Percentiles rank a stretch among this genome's conserved stretches.
These are phyloP conservation scores for Podochytrium sp. DNA, from an alignment of 192 early-diverging fungal genomes.

Conservation along the genomic window DNA sequence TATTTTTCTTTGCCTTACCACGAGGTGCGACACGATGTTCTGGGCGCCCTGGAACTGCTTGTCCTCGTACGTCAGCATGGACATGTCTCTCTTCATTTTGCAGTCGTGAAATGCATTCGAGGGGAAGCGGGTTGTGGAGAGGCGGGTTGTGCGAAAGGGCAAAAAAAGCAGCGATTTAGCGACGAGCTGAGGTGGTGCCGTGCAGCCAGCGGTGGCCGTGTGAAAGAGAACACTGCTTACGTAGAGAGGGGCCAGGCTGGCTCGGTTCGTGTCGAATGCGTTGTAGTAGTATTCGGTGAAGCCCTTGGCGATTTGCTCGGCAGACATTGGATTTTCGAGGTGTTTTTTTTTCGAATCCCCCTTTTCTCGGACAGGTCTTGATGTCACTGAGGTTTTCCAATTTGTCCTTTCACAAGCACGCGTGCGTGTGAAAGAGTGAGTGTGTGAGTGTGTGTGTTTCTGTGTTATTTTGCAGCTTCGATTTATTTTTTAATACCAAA, in stretches of 20 bases:
- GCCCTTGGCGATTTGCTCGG: slow-evolving; percentile 58
- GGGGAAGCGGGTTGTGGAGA: not conserved
- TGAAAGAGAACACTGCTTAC: slow-evolving; percentile 54
- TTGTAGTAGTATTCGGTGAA: slow-evolving; percentile 89
- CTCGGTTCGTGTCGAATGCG: slow-evolving; percentile 79
- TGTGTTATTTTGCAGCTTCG: too few species aligned
- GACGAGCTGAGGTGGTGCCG: too few species aligned
- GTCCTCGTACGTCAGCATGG: slow-evolving; percentile 90
- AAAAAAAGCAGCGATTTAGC: not conserved
- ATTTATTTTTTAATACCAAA: too few species aligned
- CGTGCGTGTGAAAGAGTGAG: too few species aligned
- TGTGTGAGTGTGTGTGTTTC: too few species aligned
- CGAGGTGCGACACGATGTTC: slow-evolving; percentile 78
- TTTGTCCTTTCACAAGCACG: too few species aligned
- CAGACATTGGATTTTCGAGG: too few species aligned
- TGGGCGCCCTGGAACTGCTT: slow-evolving; percentile 59
- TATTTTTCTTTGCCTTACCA: slow-evolving; percentile 63
- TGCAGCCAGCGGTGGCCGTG: too few species aligned
- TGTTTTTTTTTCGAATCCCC: too few species aligned
- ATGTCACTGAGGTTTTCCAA: too few species aligned
- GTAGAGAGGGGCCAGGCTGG: slow-evolving; percentile 72
- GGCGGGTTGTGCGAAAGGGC: not conserved
- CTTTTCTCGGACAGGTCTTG: too few species aligned
- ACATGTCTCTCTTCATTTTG: slow-evolving; percentile 67
- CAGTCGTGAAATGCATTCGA: not conserved